phyloP scores from a whole-genome alignment of 345 rosid genomes.

The Clarkia xantiana region DNA sequence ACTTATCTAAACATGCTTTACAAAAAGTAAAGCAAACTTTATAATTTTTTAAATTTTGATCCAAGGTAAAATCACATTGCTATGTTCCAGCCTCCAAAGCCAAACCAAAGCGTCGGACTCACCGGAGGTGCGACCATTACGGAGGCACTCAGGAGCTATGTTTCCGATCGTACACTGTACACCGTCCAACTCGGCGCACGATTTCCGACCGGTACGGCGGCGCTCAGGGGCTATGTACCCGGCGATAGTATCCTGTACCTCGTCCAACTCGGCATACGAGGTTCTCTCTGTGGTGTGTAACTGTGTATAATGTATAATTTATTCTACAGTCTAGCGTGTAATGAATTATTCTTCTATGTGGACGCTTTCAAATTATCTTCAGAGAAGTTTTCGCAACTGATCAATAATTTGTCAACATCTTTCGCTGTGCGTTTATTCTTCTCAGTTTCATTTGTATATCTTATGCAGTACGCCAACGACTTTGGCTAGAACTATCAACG shows the following conservation, averaged over 20 bases:
- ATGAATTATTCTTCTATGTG: no score
- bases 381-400: not conserved
- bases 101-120: slow-evolving; percentile 50
- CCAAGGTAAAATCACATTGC: no score
- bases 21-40: no score
- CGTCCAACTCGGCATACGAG: slow-evolving; percentile 18
- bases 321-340: no score
- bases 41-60: no score
- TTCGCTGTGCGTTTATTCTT: slow-evolving; percentile 3
- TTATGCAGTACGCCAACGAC: slow-evolving; percentile 34
- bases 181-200: slow-evolving; percentile 34
- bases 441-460: not conserved
- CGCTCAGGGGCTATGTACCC: slow-evolving; percentile 51
- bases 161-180: slow-evolving; percentile 33
- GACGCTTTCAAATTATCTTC: no score
- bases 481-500: slow-evolving; percentile 49
- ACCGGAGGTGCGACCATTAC: slow-evolving; percentile 37
- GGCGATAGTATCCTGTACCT: slow-evolving; percentile 9
- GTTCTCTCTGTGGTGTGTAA: no score
- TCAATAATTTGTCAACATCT: not conserved
- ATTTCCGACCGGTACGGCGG: slow-evolving; percentile 40
- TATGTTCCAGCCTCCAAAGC: no score
- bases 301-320: no score
- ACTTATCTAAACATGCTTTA: no score
- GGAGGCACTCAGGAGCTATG: slow-evolving; percentile 48